A percentile compares a stretch with the other conserved stretches of the same genome.
These are phyloP conservation scores for Nakazawaea ernobii DNA, from an alignment of 805 yeast genomes.

Conservation along the genomic window DNA sequence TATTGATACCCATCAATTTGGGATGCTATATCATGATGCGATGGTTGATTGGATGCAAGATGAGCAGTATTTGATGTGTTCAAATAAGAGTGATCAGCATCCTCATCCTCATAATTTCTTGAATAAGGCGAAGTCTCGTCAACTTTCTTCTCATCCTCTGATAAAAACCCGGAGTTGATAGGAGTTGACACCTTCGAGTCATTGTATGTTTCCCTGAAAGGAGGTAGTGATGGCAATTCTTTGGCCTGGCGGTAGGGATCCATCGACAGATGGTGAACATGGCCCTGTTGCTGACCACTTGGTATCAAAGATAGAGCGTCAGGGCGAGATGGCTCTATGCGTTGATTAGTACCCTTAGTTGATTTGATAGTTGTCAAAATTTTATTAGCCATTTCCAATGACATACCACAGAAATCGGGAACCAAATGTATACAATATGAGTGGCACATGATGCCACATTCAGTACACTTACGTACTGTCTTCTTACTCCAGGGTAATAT, in stretches of 20 bases:
- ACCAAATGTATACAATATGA: slow-evolving; percentile 88
- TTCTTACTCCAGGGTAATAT: slow-evolving; percentile 92
- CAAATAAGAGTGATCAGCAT: background rate
- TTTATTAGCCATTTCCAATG: slow-evolving; percentile 93
- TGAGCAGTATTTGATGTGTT: background rate
- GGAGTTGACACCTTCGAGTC: background rate
- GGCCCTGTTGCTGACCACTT: background rate
- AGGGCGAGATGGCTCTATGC: slow-evolving; percentile 8
- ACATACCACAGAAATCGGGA: slow-evolving; percentile 98
- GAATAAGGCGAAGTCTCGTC: background rate
- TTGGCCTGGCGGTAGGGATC: slow-evolving; percentile 17
- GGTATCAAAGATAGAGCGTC: slow-evolving; percentile 3
- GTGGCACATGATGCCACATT: slow-evolving; percentile 95
- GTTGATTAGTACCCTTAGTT: slow-evolving; percentile 37
- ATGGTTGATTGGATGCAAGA: background rate
- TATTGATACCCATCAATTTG: slow-evolving; percentile 5
- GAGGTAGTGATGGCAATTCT: slow-evolving; percentile 16
- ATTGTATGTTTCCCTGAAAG: background rate
- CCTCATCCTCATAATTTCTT: background rate
- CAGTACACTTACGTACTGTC: slow-evolving; percentile 86
- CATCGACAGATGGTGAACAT: slow-evolving; percentile 2
- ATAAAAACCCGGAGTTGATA: slow-evolving; percentile 1
- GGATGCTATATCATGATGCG: background rate
- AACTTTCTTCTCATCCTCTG: background rate
- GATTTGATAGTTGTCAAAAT: slow-evolving; percentile 78